Base-by-base conservation (phyloP, 768 basidiomycete genomes). In the Melanogaster broomeanus region DNA sequence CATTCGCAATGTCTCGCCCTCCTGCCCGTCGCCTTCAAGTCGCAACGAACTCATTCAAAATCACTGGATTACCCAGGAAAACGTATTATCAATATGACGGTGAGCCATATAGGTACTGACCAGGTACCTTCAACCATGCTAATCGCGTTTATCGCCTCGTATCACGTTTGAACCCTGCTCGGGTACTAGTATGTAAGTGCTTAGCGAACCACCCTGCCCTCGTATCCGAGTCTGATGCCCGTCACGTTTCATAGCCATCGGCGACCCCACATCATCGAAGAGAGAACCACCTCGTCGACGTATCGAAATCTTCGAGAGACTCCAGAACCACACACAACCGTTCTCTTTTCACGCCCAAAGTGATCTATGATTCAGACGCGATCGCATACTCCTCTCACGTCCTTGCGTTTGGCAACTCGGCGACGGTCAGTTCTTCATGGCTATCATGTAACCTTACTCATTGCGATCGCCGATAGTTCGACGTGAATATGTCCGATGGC, bases 291-390 rank as follows among this genome's bases (percentile, higher is more conserved):
- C 60, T 24, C 65, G 58, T 9, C 61, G 59, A 16, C 69, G 68
- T 46, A 65, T 68, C 28, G 72, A 69, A 1, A 16, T 65, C 2
- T 55, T 69, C 2, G 61, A 69, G 46, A 56, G 61, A 6, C 63
- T 83, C 0, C 79, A 81, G 44, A 73, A 62, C 5, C 61, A 61
- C 0, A 58, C 71, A 0, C 64, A 69, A 0, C 73, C 78, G n/a
- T 0, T 47, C 46, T 0, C 8, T 71, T 0, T 82, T 82, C 53
- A 68, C 59, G 12, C 77, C 77, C 1, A 72, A 70, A 13, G 65
- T 71, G 4, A 58, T 82, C 5, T 83, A 77, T 48, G 80, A 83
- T 44, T 75, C 79, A 0, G 67, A 67, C 4, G 67, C 69, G 0
- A 73, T 80, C 0, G 59, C 77, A 0, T 83, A 77, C 33, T 65